Evolutionary conservation across 2,329 filamentous ascomycete genomes (phyloP).

Genomic region (Trichoderma pleuroti): DNA sequence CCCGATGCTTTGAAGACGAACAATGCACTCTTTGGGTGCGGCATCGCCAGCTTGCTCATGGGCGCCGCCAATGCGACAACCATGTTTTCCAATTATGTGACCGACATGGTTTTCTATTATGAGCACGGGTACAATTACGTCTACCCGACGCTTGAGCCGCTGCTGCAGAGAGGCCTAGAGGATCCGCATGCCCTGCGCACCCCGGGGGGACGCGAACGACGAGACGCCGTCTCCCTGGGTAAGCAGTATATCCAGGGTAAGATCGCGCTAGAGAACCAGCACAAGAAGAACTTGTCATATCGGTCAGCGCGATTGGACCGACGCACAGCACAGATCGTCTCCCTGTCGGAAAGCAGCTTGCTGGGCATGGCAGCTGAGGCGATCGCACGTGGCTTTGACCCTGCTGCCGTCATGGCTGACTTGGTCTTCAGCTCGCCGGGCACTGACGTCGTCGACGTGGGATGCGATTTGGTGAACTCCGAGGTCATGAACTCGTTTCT

Average conservation of each 20-base stretch:
- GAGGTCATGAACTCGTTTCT: constrained; percentile 26
- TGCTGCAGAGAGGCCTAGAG: constrained; percentile 20
- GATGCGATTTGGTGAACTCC: constrained; percentile 23
- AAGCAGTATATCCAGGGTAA: constrained; percentile 23
- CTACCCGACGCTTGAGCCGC: constrained; percentile 21
- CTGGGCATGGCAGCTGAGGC: constrained; percentile 24
- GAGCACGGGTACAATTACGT: constrained; percentile 26
- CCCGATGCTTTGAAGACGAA: constrained; percentile 22
- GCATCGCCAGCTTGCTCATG: constrained; percentile 22
- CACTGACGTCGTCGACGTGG: constrained; percentile 25
- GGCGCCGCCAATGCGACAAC: constrained; percentile 22
- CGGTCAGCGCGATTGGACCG: constrained; percentile 20
- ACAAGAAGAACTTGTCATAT: constrained; percentile 13
- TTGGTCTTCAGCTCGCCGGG: constrained; percentile 24
- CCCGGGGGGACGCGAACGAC: constrained; percentile 21
- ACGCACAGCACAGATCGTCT: constrained; percentile 21
- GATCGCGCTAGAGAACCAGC: constrained; percentile 20
- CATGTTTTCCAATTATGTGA: constrained; percentile 26
- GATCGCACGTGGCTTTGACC: constrained; percentile 23
- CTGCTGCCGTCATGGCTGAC: constrained; percentile 23
- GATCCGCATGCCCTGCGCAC: constrained; percentile 22
- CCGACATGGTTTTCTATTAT: constrained; percentile 26
- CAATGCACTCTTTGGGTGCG: constrained; percentile 25
- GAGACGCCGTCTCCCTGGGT: constrained; percentile 21
- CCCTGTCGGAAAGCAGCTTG: constrained; percentile 24